Evolutionary conservation across 345 rosid genomes (phyloP).

Genomic region (Eucalyptus urophylla): DNA sequence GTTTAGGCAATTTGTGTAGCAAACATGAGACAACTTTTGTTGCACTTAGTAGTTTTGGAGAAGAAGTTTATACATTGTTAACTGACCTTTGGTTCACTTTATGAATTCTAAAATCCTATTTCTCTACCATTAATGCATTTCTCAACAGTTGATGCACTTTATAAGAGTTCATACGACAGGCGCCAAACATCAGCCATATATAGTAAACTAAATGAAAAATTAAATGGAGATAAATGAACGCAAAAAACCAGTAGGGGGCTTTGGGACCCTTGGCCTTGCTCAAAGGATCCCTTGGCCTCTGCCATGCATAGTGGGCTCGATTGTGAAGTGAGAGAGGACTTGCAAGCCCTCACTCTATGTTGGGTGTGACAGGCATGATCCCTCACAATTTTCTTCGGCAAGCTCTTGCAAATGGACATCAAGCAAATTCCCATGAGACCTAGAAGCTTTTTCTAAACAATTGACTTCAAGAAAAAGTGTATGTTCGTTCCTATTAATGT

Average conservation of each 20-base stretch:
- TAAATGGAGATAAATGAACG: not conserved
- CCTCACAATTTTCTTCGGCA: not conserved
- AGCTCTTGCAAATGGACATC: not conserved
- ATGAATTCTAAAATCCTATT: not conserved
- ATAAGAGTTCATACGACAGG: accelerated
- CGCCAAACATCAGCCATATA: not conserved
- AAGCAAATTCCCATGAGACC: not conserved
- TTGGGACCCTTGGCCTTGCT: not conserved
- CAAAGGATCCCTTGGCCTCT: not conserved
- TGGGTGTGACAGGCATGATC: accelerated
- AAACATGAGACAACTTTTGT: not conserved
- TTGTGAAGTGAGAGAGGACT: not conserved
- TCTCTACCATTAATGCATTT: not conserved
- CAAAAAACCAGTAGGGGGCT: not conserved
- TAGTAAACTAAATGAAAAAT: not conserved
- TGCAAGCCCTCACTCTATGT: not conserved
- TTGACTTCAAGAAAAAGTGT: too few species aligned
- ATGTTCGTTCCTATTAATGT: not conserved
- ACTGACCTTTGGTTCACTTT: not conserved
- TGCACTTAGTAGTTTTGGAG: too few species aligned
- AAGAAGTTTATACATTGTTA: not conserved
- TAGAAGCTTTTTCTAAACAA: not conserved
- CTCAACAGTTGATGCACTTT: not conserved
- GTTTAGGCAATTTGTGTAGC: not conserved
- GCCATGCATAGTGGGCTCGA: not conserved